Percentiles rank a stretch among this genome's conserved stretches.
Conservation (phyloP, 129 eudicot species). For the Pulicaria dysenterica region DNA sequence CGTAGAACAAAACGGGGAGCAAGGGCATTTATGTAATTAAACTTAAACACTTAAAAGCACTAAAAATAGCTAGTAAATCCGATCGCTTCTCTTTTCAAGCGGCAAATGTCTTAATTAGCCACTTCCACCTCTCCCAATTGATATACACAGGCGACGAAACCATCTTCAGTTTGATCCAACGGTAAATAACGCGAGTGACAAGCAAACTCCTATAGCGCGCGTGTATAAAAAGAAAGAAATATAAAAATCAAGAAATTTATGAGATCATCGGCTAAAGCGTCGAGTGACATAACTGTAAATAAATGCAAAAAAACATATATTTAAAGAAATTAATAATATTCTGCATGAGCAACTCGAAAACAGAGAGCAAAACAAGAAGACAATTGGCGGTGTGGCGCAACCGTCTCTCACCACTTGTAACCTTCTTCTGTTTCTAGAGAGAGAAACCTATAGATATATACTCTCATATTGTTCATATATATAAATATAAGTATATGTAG, state of each 20-base stretch:
- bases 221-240: background rate
- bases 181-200: background rate
- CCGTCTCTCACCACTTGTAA: conserved; percentile 57
- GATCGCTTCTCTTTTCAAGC: conserved; percentile 36
- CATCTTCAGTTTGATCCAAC: background rate
- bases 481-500: conserved; percentile 4
- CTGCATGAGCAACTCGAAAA: conserved; percentile 72
- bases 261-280: conserved; percentile 45
- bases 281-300: conserved; percentile 38
- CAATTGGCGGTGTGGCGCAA: conserved; percentile 64
- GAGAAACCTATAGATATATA: conserved; percentile 29
- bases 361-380: conserved; percentile 40
- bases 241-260: conserved; percentile 28
- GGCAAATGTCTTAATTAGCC: conserved; percentile 31
- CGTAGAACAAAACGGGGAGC: background rate
- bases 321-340: background rate
- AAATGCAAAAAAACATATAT: background rate
- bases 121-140: background rate
- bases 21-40: conserved; percentile 32
- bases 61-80: conserved; percentile 32
- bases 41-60: conserved; percentile 22
- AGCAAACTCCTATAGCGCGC: background rate
- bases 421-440: conserved; percentile 35
- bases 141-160: conserved; percentile 1
- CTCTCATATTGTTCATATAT: background rate